Evolutionary conservation across 2,329 filamentous ascomycete genomes (phyloP), one percentile per base, ranked within the genome.

Genomic region (Colletotrichum destructivum): DNA sequence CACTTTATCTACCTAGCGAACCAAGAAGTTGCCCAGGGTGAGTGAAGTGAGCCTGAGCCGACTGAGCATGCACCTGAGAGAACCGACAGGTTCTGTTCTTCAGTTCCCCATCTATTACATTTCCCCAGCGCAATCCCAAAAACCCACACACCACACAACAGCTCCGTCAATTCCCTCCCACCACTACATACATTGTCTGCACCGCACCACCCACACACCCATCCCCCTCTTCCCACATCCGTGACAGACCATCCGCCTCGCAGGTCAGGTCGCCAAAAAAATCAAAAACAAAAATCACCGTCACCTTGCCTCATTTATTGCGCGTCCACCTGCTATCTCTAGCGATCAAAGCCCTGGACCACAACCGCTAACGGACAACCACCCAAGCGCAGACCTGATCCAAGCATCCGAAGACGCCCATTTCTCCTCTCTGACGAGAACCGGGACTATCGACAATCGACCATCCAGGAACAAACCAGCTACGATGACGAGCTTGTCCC

Each of bases 401-500:
- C 23, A 60, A 61, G 54, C 62, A 62, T 54, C 55, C 47, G 62
- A 62, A 51, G 44, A 61, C 51, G 49, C 62, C 56, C 56, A 54
- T 23, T 59, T 44, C 56, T 70, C 60, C 31, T 44, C 63, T 46
- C 44, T 40, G 51, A 54, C 62, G 62, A 68, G 51, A 23, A 66
- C 31, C 55, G 65, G 62, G 47, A 51, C 57, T 40, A 69, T 64
- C 64, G 63, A 63, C 47, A 60, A 70, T 67, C 54, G 31, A 65
- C 51, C 63, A 54, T 63, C 52, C 61, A 67, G 57, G 72, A 74
- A 69, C 60, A 54, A 26, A 61, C 74, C 38, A 66, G 76, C 76
- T 74, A 81, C 77, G 77, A 83, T 81, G 80, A 80, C 76, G 79
- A 76, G 79, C 76, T 78, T 77, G 79, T 81, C 78, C 84, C 84